Evolutionary conservation across 179 eudicot species (phyloP).

Genomic region (Actinidia arguta): DNA sequence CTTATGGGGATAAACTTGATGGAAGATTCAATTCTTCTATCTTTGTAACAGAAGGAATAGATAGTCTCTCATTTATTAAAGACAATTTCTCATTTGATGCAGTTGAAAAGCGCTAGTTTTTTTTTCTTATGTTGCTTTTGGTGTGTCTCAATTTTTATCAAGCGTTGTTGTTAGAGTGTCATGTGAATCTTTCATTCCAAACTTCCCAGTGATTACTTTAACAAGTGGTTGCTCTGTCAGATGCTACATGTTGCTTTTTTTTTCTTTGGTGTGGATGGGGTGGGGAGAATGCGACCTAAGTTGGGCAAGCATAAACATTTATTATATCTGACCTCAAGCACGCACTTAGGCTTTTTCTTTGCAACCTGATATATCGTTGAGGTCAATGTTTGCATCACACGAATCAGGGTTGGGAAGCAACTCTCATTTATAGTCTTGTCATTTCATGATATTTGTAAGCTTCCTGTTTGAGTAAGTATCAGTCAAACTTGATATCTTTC

Average conservation of each 20-base stretch:
- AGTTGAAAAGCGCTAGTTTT: background rate
- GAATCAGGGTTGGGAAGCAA: constrained; percentile 2
- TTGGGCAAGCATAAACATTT: background rate
- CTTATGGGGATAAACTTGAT: background rate
- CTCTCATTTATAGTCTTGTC: background rate
- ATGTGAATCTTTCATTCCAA: no score
- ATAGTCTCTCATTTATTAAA: background rate
- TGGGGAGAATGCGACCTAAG: no score
- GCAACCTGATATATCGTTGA: background rate
- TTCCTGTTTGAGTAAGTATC: background rate
- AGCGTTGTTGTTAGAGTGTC: background rate
- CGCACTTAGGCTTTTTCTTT: background rate
- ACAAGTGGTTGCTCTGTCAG: background rate
- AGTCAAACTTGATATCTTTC: background rate
- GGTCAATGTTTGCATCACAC: background rate
- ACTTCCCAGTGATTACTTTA: background rate
- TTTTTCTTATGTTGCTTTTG: background rate
- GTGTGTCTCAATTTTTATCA: background rate
- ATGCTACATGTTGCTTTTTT: background rate
- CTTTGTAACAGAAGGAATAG: background rate
- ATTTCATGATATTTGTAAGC: background rate
- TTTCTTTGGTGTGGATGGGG: background rate
- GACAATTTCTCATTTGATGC: background rate
- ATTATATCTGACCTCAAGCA: background rate
- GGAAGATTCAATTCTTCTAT: background rate